phyloP scores from a whole-genome alignment of 2,329 filamentous ascomycete species.

The Verticillium longisporum region DNA sequence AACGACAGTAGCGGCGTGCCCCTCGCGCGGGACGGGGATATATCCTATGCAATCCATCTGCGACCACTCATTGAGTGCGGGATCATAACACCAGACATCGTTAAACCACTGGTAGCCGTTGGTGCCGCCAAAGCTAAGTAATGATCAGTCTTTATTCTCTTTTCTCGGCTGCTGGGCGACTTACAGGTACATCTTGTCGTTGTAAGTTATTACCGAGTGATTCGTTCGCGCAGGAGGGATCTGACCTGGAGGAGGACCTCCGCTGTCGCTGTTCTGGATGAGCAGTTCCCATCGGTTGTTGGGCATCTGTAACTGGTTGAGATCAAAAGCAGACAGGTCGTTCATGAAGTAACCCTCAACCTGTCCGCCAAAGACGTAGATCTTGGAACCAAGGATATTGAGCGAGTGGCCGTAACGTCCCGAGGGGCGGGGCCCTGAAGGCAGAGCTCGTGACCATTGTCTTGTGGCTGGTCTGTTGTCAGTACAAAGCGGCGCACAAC shows the following conservation, averaged over 20 bases:
- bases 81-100: slow-evolving; percentile 96
- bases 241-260: slow-evolving; percentile 48
- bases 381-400: slow-evolving; percentile 93
- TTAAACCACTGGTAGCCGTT: slow-evolving; percentile 98
- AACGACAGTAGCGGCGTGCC: slow-evolving; percentile 86
- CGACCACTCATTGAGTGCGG: slow-evolving; percentile 72
- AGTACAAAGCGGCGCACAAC: neutral
- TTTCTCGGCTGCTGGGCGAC: slow-evolving; percentile 22
- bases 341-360: slow-evolving; percentile 99
- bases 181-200: slow-evolving; percentile 90
- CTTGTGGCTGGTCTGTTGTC: slow-evolving; percentile 63
- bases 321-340: slow-evolving; percentile 87
- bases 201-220: slow-evolving; percentile 84
- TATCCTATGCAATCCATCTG: slow-evolving; percentile 96
- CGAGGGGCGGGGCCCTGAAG: slow-evolving; percentile 75
- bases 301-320: slow-evolving; percentile 88
- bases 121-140: slow-evolving; percentile 81
- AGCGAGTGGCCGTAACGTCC: slow-evolving; percentile 94
- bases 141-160: neutral
- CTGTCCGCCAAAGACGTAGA: slow-evolving; percentile 95
- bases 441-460: slow-evolving; percentile 93
- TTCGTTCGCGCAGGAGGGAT: slow-evolving; percentile 89
- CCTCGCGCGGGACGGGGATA: slow-evolving; percentile 88
- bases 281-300: slow-evolving; percentile 92
- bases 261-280: slow-evolving; percentile 65